These are phyloP conservation scores for Datura wrightii DNA, from an alignment of 257 asterid genomes.

Conservation along the genomic window DNA sequence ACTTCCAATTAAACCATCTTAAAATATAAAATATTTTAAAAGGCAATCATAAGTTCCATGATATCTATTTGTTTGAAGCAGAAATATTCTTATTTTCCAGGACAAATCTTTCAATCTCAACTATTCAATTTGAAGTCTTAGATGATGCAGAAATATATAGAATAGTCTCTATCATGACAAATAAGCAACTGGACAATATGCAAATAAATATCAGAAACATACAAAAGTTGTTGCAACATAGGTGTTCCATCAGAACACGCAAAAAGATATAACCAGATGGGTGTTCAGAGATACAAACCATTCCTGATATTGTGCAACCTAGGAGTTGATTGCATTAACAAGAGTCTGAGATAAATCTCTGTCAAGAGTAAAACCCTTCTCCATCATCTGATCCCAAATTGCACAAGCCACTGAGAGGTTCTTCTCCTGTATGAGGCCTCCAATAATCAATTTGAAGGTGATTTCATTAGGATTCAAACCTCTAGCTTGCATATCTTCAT, in stretches of 20 bases:
- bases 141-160: background rate
- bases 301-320: constrained; percentile 39
- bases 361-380: constrained; percentile 88
- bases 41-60: background rate
- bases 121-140: background rate
- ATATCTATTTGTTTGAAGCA: constrained; percentile 17
- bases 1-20: constrained; percentile 1
- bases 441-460: constrained; percentile 73
- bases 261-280: constrained; percentile 5
- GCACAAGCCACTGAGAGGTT: constrained; percentile 71
- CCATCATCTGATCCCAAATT: constrained; percentile 97
- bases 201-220: constrained; percentile 7
- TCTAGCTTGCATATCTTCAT: constrained; percentile 69
- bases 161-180: constrained; percentile 4
- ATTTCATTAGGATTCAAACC: constrained; percentile 77
- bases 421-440: constrained; percentile 77
- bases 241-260: constrained; percentile 7
- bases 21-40: background rate
- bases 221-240: background rate
- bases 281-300: constrained; percentile 39
- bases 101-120: constrained; percentile 23
- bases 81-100: background rate
- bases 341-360: constrained; percentile 74
- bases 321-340: constrained; percentile 58
- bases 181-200: background rate